Evolutionary conservation across 176 grass and related monocot genomes (phyloP).

Genomic region (bread wheat (Triticum aestivum)): DNA sequence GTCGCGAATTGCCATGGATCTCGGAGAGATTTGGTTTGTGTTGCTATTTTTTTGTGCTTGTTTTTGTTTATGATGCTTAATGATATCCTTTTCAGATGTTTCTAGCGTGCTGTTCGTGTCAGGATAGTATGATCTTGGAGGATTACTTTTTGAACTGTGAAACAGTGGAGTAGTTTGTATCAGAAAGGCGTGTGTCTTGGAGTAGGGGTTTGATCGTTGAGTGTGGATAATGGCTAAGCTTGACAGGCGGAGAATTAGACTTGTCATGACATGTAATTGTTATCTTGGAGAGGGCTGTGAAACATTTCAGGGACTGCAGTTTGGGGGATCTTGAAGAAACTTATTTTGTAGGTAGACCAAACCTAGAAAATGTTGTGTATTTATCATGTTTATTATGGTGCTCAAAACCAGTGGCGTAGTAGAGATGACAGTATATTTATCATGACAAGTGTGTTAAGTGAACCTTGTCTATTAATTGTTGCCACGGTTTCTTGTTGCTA

Average conservation of each 20-base stretch:
- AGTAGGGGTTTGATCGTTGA: not conserved
- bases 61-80: not conserved
- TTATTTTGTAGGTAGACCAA: not conserved
- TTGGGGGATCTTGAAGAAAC: not conserved
- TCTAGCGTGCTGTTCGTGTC: not conserved
- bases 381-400: not conserved
- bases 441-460: not conserved
- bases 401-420: not conserved
- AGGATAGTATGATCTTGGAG: constrained; percentile 4
- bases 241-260: not conserved
- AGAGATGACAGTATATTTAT: not conserved
- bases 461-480: not conserved
- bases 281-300: not conserved
- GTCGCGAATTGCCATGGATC: constrained; percentile 20
- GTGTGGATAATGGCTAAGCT: not conserved
- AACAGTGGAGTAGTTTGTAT: not conserved
- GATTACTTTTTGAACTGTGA: not conserved
- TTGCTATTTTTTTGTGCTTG: not conserved
- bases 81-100: not conserved
- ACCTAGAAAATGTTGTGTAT: not conserved
- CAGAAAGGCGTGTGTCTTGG: not conserved
- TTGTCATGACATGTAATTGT: not conserved
- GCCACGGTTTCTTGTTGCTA: not conserved
- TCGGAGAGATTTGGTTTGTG: not conserved
- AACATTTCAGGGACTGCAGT: not conserved